These are phyloP conservation scores for Tylopilus felleus DNA, from an alignment of 768 basidiomycete species.

Conservation along the genomic window DNA sequence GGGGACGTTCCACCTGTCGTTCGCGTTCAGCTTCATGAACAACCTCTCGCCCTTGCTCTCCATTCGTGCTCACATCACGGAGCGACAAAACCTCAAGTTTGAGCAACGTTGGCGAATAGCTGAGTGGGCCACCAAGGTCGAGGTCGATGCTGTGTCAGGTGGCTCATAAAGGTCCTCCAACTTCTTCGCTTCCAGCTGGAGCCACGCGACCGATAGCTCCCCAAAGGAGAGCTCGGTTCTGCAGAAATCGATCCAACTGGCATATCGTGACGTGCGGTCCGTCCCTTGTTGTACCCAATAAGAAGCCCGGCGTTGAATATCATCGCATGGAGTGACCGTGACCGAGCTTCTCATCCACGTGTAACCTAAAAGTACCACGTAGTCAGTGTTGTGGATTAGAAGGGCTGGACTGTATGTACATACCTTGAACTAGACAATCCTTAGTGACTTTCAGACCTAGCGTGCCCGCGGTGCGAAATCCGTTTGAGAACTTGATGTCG, in stretches of 20 bases:
- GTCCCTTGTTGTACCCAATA: slow-evolving; percentile 42
- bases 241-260: slow-evolving; percentile 16
- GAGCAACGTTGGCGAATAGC: slow-evolving; percentile 15
- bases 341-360: slow-evolving; percentile 52
- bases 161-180: slow-evolving; percentile 36
- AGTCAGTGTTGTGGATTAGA: background rate
- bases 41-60: slow-evolving; percentile 52
- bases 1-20: slow-evolving; percentile 36
- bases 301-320: slow-evolving; percentile 38
- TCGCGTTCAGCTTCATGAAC: slow-evolving; percentile 43
- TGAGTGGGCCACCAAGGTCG: background rate
- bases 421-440: slow-evolving; percentile 36
- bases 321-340: slow-evolving; percentile 40
- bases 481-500: slow-evolving; percentile 35
- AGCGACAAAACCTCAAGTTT: slow-evolving; percentile 15
- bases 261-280: slow-evolving; percentile 16
- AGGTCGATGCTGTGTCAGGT: background rate
- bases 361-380: slow-evolving; percentile 29
- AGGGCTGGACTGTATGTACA: background rate
- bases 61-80: slow-evolving; percentile 31
- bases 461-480: slow-evolving; percentile 37
- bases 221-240: background rate
- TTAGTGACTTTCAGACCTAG: slow-evolving; percentile 38
- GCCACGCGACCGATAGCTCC: slow-evolving; percentile 31
- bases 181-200: slow-evolving; percentile 38